Base-by-base conservation (phyloP, 2,329 filamentous ascomycete species). In the Sclerotinia minor region DNA sequence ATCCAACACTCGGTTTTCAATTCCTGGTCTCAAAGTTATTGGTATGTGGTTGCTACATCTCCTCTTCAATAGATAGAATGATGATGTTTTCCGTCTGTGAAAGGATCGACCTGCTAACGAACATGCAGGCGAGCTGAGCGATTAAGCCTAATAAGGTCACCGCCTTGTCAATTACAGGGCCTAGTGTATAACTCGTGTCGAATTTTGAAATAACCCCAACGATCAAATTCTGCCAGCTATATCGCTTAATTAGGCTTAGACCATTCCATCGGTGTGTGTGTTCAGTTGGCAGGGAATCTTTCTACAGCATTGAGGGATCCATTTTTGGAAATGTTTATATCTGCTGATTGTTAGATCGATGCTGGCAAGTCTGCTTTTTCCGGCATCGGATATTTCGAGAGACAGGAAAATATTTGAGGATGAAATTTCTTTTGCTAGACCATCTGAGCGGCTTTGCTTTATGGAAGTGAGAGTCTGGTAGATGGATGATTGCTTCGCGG, bases 21-120 rank as follows among this genome's bases (percentile, higher is more conserved):
- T 54, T 55, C 53, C 53, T 55, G 9, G 19, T 7, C 21, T 24
- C 53, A 55, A 55, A 54, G 52, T 32, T 47, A 47, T 47, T 47
- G 44, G 6, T 47, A 21, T 47, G 38, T 55, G 53, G 29, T 29
- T 15, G 21, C 53, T 38, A 35, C 32, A 32, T 11, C 53, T 38
- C 38, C 29, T 21, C 32, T 21, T 21, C 32, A 38, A 55, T 11
- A 21, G 11, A 54, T 21, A 32, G 19, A 26, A 9, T 7, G 19
- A 11, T 54, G 52, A 54, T 54, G 5, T 6, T 54, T 5, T 54
- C 38, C 38, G 38, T 41, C 15, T 17, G 38, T 41, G 11, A 15
- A 41, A 41, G 13, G 38, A 41, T 41, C 11, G 2, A 13, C 35
- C 35, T 38, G 35, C 9, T 38, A 38, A 38, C 35, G 35, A 38